These are phyloP conservation scores for Phyllosticta citrichinensis DNA, from an alignment of 2,329 filamentous ascomycete genomes.

Conservation along the genomic window DNA sequence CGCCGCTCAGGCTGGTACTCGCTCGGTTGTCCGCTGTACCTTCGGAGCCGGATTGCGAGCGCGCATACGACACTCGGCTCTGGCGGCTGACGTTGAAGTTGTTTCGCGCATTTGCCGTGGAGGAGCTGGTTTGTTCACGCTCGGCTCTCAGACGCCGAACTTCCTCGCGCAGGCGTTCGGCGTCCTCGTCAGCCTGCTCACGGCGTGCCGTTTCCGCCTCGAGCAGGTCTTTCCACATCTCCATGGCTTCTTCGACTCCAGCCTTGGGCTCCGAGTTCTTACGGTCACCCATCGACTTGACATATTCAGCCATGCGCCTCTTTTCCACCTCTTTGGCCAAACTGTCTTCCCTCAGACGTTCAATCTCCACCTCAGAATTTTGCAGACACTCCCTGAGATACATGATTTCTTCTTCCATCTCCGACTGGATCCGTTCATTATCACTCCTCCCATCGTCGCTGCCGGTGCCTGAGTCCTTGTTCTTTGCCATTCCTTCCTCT, in stretches of 20 bases:
- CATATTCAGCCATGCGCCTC: constrained; percentile 71
- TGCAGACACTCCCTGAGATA: constrained; percentile 80
- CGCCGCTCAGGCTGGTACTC: constrained; percentile 42
- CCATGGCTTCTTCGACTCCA: constrained; percentile 36
- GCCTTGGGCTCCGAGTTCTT: constrained; percentile 26
- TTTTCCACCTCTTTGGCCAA: constrained; percentile 76
- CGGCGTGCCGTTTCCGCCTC: constrained; percentile 83
- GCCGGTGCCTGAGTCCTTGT: constrained; percentile 28
- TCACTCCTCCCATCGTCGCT: constrained; percentile 46
- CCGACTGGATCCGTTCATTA: constrained; percentile 48
- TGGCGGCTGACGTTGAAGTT: constrained; percentile 26
- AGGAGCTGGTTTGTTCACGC: constrained; percentile 21
- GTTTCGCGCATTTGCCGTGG: constrained; percentile 25
- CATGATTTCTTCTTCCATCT: constrained; percentile 74
- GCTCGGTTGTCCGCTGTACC: constrained; percentile 37
- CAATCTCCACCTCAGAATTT: constrained; percentile 72
- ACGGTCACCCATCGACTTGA: constrained; percentile 51
- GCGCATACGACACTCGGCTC: constrained; percentile 27
- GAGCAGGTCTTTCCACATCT: constrained; percentile 91
- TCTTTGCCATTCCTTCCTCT: constrained; percentile 39
- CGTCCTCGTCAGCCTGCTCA: constrained; percentile 86
- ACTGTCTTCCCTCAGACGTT: constrained; percentile 68
- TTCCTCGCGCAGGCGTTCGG: constrained; percentile 73
- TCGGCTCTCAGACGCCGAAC: constrained; percentile 56
- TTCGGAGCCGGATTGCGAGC: constrained; percentile 30